Percentiles rank a stretch among this genome's conserved stretches.
Conservation (phyloP, 139 green algal genomes). For the Microglena sp. region DNA sequence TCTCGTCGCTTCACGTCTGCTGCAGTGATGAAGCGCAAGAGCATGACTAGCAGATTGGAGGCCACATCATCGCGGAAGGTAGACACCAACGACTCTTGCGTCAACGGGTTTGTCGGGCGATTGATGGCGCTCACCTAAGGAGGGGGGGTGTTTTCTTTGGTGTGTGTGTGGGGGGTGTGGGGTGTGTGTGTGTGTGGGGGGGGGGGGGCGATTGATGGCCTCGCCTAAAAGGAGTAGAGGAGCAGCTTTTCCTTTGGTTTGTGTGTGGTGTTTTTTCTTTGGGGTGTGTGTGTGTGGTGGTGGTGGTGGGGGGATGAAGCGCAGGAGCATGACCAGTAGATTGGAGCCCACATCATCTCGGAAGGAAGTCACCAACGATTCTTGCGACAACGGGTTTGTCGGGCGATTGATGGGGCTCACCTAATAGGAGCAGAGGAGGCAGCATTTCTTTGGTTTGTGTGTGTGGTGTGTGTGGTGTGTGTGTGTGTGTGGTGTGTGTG, state of each 20-base stretch:
- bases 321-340: conserved; percentile 67
- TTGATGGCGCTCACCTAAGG: conserved; percentile 9
- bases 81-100: conserved; percentile 10
- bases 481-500: too few species aligned
- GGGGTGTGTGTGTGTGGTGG: too few species aligned
- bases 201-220: background rate
- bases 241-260: too few species aligned
- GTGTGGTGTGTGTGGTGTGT: too few species aligned
- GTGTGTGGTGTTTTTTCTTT: too few species aligned
- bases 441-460: too few species aligned
- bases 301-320: too few species aligned
- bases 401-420: background rate
- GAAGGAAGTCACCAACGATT: conserved; percentile 15
- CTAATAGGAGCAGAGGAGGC: too few species aligned
- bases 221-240: too few species aligned
- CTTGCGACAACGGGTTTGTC: background rate
- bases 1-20: conserved; percentile 52
- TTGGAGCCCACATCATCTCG: conserved; percentile 34
- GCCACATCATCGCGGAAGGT: conserved; percentile 26
- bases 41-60: conserved; percentile 59
- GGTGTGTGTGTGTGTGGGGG: too few species aligned
- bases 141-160: background rate
- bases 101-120: background rate
- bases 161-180: too few species aligned
- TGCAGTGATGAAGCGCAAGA: conserved; percentile 68